These are phyloP conservation scores for Przewalskia tangutica DNA, from an alignment of 257 asterid genomes.

Conservation along the genomic window DNA sequence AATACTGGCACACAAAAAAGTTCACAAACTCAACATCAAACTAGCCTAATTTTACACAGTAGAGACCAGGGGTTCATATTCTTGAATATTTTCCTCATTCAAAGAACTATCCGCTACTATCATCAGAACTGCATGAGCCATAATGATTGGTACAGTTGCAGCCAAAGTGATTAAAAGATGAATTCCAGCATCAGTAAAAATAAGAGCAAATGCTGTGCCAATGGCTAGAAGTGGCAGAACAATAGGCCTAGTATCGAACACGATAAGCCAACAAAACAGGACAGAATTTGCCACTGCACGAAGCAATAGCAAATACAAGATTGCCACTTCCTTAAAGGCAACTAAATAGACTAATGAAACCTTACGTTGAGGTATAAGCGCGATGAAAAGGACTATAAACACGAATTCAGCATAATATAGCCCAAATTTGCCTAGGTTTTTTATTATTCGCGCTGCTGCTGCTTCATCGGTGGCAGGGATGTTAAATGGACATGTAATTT, in stretches of 20 bases:
- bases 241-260: conserved; percentile 16
- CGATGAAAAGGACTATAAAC: conserved; percentile 51
- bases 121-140: conserved; percentile 39
- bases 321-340: conserved; percentile 37
- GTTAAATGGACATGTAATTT: conserved; percentile 35
- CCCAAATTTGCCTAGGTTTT: conserved; percentile 27
- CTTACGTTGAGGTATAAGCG: conserved; percentile 50
- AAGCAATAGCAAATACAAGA: conserved; percentile 33
- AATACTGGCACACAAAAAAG: neutral
- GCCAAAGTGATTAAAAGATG: conserved; percentile 44
- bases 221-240: conserved; percentile 31
- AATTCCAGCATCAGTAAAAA: conserved; percentile 34
- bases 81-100: neutral
- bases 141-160: conserved; percentile 34
- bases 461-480: conserved; percentile 54
- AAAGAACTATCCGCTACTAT: conserved; percentile 17
- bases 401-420: conserved; percentile 37
- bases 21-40: neutral
- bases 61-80: neutral
- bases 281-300: conserved; percentile 32
- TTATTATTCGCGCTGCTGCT: conserved; percentile 39
- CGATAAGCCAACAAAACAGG: conserved; percentile 24
- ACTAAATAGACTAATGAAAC: conserved; percentile 46
- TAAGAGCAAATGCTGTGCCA: conserved; percentile 17
- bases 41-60: neutral